Evolutionary conservation across 2,329 filamentous ascomycete species (phyloP), one percentile per base, ranked within the genome.

Genomic region (Cryphonectria nitschkei): DNA sequence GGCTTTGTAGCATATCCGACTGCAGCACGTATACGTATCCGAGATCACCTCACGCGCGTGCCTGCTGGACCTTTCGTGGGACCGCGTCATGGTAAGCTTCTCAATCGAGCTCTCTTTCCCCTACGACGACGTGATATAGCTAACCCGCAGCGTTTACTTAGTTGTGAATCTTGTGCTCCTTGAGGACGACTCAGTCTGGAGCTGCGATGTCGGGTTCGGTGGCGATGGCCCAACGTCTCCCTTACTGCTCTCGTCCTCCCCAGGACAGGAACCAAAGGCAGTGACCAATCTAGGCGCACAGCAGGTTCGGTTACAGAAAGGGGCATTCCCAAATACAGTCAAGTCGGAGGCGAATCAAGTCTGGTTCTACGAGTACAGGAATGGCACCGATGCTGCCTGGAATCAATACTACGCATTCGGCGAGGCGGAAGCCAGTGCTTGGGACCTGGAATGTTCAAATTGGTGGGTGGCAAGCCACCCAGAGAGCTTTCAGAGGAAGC

Each of bases 291-390:
- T 90, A 34, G 86, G 85, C 14, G 82, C 85, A 2, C 86, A 89
- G 72, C 81, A 89, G 74, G 83, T 89, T 72, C 86, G 88, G 0
- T 80, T 91, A 6, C 77, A 86, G 34, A 80, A 82, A 60, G 84
- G 84, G 62, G 81, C 81, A 68, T 85, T 87, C 52, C 82, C 86
- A 3, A 68, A 61, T 0, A 65, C 64, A 3, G 56, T 62, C 3
- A 79, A 81, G 75, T 77, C 68, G 77, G 79, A 70, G 80, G 83
- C 41, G 80, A 83, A 64, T 78, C 80, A 84, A 71, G 78, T 87
- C 70, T 92, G 90, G 90, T 84, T 92, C 72, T 91, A 90, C 76
- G 85, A 92, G 78, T 87, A 87, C 73, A 83, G 87, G 37, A 84
- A 87, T 72, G 78, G 80, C 9, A 63, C 76, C 0, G 80, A 84